A percentile compares a stretch with the other conserved stretches of the same genome.
phyloP scores from a whole-genome alignment of 208 protist genomes.

The Trypanosoma lewisi region DNA sequence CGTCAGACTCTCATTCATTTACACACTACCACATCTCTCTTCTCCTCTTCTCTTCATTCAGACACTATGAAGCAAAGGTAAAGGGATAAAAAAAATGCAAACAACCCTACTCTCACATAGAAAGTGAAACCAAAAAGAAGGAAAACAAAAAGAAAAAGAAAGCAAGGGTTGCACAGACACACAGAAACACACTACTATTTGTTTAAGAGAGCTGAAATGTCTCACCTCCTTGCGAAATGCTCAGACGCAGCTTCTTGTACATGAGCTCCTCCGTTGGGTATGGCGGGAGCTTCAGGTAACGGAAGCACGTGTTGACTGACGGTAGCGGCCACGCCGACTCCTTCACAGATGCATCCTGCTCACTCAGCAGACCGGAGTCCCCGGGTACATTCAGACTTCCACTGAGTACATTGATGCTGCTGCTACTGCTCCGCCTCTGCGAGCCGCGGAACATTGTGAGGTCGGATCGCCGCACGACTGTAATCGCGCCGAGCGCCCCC shows the following conservation, averaged over 20 bases:
- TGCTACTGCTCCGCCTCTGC: constrained; percentile 8
- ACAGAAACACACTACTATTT: background rate
- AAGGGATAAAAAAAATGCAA: background rate
- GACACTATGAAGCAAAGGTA: too few species aligned
- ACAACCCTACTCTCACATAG: background rate
- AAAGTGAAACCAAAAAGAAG: background rate
- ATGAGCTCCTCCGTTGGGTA: constrained; percentile 86
- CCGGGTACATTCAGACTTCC: constrained; percentile 5
- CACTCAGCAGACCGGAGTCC: background rate
- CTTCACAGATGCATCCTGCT: constrained; percentile 11
- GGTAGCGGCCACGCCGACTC: constrained; percentile 79
- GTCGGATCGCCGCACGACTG: constrained; percentile 79
- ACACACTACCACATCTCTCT: too few species aligned
- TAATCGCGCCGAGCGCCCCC: constrained; percentile 80
- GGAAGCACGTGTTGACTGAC: constrained; percentile 91
- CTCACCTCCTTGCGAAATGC: constrained; percentile 77
- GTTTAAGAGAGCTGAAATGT: constrained; percentile 82
- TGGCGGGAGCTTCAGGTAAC: constrained; percentile 88
- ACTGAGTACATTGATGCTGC: constrained; percentile 4
- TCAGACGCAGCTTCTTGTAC: constrained; percentile 77
- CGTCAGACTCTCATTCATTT: too few species aligned
- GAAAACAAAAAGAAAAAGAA: constrained; percentile 7
- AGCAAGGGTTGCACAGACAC: background rate
- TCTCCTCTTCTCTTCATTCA: too few species aligned
- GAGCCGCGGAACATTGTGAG: constrained; percentile 32